Percentiles rank a stretch among this genome's conserved stretches.
phyloP scores from a whole-genome alignment of 139 green algal genomes.

The Eudorina sp. region DNA sequence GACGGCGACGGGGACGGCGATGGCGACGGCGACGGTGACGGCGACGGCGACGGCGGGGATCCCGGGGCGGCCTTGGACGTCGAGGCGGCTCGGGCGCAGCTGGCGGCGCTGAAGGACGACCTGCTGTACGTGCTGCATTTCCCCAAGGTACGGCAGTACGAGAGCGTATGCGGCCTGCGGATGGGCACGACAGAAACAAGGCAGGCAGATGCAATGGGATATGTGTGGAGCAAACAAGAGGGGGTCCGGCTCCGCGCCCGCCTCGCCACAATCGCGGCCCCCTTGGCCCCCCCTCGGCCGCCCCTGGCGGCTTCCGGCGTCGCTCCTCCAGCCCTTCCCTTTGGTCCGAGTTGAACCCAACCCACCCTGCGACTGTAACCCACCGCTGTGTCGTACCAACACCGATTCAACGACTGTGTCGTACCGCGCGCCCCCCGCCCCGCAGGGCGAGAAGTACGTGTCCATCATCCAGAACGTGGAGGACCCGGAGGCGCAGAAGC shows the following conservation, averaged over 20 bases:
- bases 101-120: slow-evolving; percentile 68
- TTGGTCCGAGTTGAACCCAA: no score
- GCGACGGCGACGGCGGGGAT: neutral
- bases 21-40: neutral
- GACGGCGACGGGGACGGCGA: neutral
- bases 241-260: no score
- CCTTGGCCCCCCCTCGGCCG: no score
- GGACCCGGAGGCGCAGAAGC: slow-evolving; percentile 66
- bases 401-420: no score
- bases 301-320: no score
- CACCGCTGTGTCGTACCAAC: no score
- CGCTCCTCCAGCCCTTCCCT: no score
- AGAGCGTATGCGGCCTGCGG: neutral
- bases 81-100: slow-evolving; percentile 18
- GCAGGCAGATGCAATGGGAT: no score
- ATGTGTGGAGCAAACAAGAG: no score
- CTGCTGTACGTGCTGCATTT: slow-evolving; percentile 91
- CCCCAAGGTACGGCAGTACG: slow-evolving; percentile 64
- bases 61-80: neutral
- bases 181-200: no score
- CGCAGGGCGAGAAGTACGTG: slow-evolving; percentile 86
- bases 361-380: no score
- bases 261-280: no score
- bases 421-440: neutral
- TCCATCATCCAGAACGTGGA: slow-evolving; percentile 74